Conservation (phyloP, 2,329 filamentous ascomycete species). For the Penicillium sp. region DNA sequence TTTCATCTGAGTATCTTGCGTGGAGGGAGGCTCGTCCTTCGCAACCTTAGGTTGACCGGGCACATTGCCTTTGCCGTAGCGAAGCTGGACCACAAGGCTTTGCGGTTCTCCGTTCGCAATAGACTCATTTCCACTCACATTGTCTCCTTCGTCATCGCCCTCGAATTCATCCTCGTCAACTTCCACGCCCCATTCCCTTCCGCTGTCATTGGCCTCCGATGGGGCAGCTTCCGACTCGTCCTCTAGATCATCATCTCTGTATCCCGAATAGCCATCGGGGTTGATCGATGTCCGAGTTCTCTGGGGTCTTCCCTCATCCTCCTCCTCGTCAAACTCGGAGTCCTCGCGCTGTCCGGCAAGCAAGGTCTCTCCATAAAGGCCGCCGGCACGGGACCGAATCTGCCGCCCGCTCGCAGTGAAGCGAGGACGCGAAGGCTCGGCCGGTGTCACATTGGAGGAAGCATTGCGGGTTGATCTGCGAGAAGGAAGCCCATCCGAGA, state of each 20-base stretch:
- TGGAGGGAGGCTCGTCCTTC: conserved; percentile 20
- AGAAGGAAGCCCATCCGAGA: conserved; percentile 59
- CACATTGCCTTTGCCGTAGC: conserved; percentile 37
- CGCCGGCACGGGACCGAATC: conserved; percentile 55
- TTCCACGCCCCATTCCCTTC: conserved; percentile 69
- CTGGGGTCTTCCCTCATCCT: conserved; percentile 39
- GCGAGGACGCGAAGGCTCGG: conserved; percentile 60
- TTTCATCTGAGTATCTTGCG: conserved; percentile 13
- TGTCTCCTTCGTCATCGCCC: conserved; percentile 42
- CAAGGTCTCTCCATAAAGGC: conserved; percentile 53
- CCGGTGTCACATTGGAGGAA: conserved; percentile 67
- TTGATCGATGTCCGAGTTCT: conserved; percentile 29
- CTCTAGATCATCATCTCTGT: conserved; percentile 60
- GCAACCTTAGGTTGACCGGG: conserved; percentile 15
- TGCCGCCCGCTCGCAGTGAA: conserved; percentile 84
- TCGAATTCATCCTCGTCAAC: conserved; percentile 67
- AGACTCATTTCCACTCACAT: conserved; percentile 40
- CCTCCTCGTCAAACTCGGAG: conserved; percentile 44
- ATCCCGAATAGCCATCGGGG: conserved; percentile 45
- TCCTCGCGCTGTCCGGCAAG: conserved; percentile 52
- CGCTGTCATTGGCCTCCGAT: conserved; percentile 53
- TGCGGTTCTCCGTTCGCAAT: conserved; percentile 51
- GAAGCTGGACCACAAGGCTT: conserved; percentile 71
- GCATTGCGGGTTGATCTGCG: conserved; percentile 59
- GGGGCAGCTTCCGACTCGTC: conserved; percentile 60